Conservation (phyloP, 225 moss, liverwort and hornwort genomes). For the Physcomitrellopsis africana region DNA sequence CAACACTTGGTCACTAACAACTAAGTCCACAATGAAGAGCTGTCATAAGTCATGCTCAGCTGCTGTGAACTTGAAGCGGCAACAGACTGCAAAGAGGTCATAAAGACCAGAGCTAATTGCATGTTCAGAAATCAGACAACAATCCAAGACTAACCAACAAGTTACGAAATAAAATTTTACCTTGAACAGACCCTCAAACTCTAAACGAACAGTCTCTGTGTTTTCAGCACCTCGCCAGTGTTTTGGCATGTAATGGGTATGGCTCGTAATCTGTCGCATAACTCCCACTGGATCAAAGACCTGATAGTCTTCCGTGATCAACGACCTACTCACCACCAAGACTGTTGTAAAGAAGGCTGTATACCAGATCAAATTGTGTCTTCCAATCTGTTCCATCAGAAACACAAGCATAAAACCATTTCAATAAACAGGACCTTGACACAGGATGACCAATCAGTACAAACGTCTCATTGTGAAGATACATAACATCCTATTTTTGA, state of each 20-base stretch:
- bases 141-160: constrained; percentile 2
- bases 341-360: constrained; percentile 81
- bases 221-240: constrained; percentile 95
- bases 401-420: constrained; percentile 23
- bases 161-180: constrained; percentile 37
- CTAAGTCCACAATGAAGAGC: constrained; percentile 1
- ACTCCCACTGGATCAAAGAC: constrained; percentile 82
- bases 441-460: background rate
- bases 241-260: constrained; percentile 97
- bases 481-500: constrained; percentile 3
- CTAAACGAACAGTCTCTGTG: constrained; percentile 79
- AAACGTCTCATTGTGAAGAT: constrained; percentile 7
- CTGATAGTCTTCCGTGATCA: constrained; percentile 85
- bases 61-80: constrained; percentile 3
- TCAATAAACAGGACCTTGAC: background rate
- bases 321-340: constrained; percentile 77
- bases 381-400: constrained; percentile 61
- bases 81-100: constrained; percentile 13
- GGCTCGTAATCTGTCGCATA: constrained; percentile 78
- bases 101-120: background rate
- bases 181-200: constrained; percentile 92
- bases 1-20: background rate
- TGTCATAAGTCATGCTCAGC: background rate
- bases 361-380: constrained; percentile 91
- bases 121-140: background rate